Base-by-base conservation (phyloP, 2,329 filamentous ascomycete species). In the Stagonosporopsis tanaceti region DNA sequence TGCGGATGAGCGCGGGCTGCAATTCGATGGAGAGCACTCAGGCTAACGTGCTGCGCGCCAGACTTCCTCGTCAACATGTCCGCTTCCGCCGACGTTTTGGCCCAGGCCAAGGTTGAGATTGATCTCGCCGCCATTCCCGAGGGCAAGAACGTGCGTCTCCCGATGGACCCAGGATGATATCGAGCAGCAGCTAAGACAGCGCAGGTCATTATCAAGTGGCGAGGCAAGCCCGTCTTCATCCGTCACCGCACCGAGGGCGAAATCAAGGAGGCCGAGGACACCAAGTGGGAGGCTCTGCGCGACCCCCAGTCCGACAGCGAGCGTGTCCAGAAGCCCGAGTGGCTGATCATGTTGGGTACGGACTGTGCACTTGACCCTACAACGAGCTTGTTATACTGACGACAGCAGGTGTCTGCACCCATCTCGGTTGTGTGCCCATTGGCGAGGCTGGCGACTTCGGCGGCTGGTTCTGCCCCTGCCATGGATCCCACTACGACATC, bases 51-150 rank as follows among this genome's bases (percentile, higher is more conserved):
- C 51, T 59, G 57, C 62, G 60, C 63, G 50, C 68, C 81, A 99
- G 95, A 99, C 83, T 99, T 99, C 87, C 87, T 99, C 66, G 92
- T 97, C 84, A 99, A 97, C 88, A 98, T 99, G 96, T 96, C 94
- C 74, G 95, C 95, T 64, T 99, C 95, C 62, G 95, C 95, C 81
- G 95, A 99, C 76, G 93, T 99, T 76, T 83, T 99, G 82, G 95
- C 96, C 78, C 96, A 97, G 89, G 95, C 95, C 80, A 99, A 99
- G 89, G 95, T 99, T 71, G 95, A 99, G 85, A 90, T 99, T 71
- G 92, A 97, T 80, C 90, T 99, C 68, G 85, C 84, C 73, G 80
- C 92, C 65, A 98, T 99, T 74, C 95, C 95, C 63, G 94, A 98
- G 85, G 95, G 95, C 87, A 99, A 98, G 91, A 99, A 99, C 84